Evolutionary conservation across 495 filamentous ascomycete species (phyloP), one percentile per base, ranked within the genome.

Genomic region (Evernia prunastri): DNA sequence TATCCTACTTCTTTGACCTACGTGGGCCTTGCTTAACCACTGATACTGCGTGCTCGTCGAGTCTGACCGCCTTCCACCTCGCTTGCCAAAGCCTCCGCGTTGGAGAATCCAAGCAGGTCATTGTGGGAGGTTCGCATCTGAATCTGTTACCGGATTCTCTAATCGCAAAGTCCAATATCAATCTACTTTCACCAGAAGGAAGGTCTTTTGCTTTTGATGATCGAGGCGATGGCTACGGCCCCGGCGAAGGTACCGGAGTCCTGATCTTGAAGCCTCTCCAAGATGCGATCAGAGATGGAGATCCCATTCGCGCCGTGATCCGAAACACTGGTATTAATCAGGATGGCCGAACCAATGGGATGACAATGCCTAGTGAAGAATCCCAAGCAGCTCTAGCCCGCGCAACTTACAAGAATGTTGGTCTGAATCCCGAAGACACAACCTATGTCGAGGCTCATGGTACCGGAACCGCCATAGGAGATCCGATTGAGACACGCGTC

Each of bases 191-290:
- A 20, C 71, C 71, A 17, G 74, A 74, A 37, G 70, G 72, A 13
- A 57, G 54, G 1, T 74, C 63, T 27, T 69, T 68, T 36, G 69
- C 68, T 53, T 80, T 75, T 66, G 76, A 78, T 60, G 27, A 67
- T 2, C 40, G 70, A 17, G 37, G 64, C 1, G 71, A 76, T 67
- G 79, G 79, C 0, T 81, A 77, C 58, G 74, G 63, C 0, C 71
- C 77, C 13, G 79, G 80, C 29, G 79, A 81, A 60, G 80, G 79
- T 0, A 63, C 75, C 27, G 81, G 76, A 47, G 77, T 80, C 36
- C 59, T 89, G 3, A 74, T 83, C 25, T 66, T 92, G 29, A 92
- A 90, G 72, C 76, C 74, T 9, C 74, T 89, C 25, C 68, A 53
- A 1, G 70, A 66, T 18, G 79, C 79, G 1, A 58, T 81, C 4